These are phyloP conservation scores for Paramecium biaurelia DNA, from an alignment of 73 alveolate species.

Conservation along the genomic window DNA sequence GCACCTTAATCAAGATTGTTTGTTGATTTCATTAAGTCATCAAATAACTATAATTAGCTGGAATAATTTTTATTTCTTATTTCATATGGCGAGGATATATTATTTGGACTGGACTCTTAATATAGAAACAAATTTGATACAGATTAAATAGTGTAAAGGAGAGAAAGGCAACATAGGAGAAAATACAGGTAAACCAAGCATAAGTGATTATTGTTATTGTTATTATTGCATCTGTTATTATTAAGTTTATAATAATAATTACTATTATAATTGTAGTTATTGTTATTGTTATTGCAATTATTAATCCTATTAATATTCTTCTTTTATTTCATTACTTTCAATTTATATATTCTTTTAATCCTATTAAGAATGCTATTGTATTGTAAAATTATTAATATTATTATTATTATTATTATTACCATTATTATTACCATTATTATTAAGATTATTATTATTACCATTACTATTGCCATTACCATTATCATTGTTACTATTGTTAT, in stretches of 20 bases:
- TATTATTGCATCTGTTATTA: neutral
- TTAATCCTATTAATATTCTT: neutral
- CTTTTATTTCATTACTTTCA: neutral
- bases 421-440: neutral
- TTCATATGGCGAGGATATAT: neutral
- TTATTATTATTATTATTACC: neutral
- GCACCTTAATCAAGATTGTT: neutral
- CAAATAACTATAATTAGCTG: neutral
- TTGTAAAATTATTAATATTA: neutral
- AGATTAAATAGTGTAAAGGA: slow-evolving; percentile 8
- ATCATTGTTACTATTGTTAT: neutral
- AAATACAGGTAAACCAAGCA: neutral
- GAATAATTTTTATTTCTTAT: neutral
- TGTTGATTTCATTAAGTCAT: slow-evolving; percentile 24
- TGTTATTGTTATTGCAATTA: neutral
- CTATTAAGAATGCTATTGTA: neutral
- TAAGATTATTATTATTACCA: neutral
- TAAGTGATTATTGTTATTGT: neutral
- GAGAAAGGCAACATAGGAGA: slow-evolving; percentile 40
- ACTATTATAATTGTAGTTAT: neutral
- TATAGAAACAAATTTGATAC: neutral
- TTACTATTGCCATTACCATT: neutral
- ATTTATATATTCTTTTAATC: neutral
- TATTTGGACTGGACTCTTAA: slow-evolving; percentile 26
- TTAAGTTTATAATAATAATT: neutral